Base-by-base conservation (phyloP, 176 grass and related monocot genomes). In the Eragrostis curvula region DNA sequence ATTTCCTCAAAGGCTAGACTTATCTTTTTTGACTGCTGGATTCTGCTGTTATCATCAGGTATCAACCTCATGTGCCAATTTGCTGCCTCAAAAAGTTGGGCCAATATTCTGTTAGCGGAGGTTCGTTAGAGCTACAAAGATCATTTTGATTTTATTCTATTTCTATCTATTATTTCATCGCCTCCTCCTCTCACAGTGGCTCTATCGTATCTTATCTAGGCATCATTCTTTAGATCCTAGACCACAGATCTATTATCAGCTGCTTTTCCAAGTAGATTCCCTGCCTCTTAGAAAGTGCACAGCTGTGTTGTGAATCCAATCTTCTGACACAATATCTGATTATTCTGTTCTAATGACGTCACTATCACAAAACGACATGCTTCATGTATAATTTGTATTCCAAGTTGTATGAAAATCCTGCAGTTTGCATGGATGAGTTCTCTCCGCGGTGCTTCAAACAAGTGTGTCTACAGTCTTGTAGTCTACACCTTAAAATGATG, bases 191-290 rank as follows among this genome's bases (percentile, higher is more conserved):
- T 76, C 47, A 57, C 76, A 70, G 64, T 85, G 47, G 20, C 49
- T 80, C 60, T 56, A 71, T 77, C 87, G 21, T 45, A 77, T 77
- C 87, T 85, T 85, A 85, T 89, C 77, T 47, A 45, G 46, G 87
- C 66, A 81, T 57, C 70, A 71, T 85, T 75, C 87, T 85, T 89
- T 89, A 85, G 39, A 64, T 81, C 78, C 71, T 81, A 81, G 27
- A 71, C 87, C 71, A 81, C 77, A 77, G 36, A 89, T 77, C 71
- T 27, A 1, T 85, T 81, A 85, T 85, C 82, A 81, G 23, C 20
- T 77, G 50, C 46, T n/a, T 81, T 80, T 76, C 25, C 32, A 65
- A 64, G 40, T 17, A 20, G 82, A 71, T 81, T 77, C 82, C 87
- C 71, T 85, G 73, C 82, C 78, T 89, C 70, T 55, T 48, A 87